A percentile compares a stretch with the other conserved stretches of the same genome.
Evolutionary conservation across 169 alveolate genomes (phyloP).

Genomic region (Plasmodium billcollinsi): DNA sequence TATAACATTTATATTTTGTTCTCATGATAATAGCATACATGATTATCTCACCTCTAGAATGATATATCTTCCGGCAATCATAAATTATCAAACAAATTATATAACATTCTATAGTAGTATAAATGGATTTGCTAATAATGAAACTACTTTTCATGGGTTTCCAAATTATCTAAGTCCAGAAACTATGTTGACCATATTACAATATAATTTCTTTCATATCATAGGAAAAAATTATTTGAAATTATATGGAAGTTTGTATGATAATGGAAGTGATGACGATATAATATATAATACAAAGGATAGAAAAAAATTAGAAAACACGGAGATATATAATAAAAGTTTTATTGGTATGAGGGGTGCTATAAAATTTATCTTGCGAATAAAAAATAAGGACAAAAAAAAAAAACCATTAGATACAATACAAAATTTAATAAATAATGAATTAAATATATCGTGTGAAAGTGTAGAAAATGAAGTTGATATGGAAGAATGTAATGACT

Average conservation of each 20-base stretch:
- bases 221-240: conserved; percentile 37
- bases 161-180: conserved; percentile 61
- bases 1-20: conserved; percentile 32
- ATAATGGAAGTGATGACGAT: background rate
- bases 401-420: conserved; percentile 12
- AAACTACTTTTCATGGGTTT: conserved; percentile 45
- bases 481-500: conserved; percentile 73
- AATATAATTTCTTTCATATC: conserved; percentile 40
- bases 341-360: too few species aligned
- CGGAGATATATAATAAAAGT: conserved; percentile 4
- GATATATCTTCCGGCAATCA: conserved; percentile 42
- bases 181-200: conserved; percentile 47
- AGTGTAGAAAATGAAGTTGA: conserved; percentile 61
- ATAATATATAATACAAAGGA: background rate
- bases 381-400: conserved; percentile 19
- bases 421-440: conserved; percentile 14
- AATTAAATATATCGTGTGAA: conserved; percentile 50
- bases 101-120: conserved; percentile 37
- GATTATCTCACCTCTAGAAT: conserved; percentile 52
- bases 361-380: conserved; percentile 42
- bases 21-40: conserved; percentile 36
- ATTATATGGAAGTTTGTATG: conserved; percentile 59
- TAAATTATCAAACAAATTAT: conserved; percentile 61
- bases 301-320: conserved; percentile 2
- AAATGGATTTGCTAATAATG: conserved; percentile 31